Evolutionary conservation across 768 basidiomycete species (phyloP).

Genomic region (Agrocybe chaxingu): DNA sequence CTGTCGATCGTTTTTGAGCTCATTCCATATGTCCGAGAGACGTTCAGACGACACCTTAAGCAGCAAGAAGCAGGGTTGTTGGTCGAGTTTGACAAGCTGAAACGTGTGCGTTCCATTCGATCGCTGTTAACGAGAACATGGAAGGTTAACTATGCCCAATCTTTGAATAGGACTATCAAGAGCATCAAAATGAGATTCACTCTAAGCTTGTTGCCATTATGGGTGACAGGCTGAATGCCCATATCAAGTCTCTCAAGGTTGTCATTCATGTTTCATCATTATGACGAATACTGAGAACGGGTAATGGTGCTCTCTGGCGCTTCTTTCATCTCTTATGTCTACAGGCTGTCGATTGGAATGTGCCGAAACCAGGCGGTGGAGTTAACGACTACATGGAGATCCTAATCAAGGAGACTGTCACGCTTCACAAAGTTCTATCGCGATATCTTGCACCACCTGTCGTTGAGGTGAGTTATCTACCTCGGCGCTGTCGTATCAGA

Average conservation of each 20-base stretch:
- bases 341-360: slow-evolving; percentile 79
- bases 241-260: slow-evolving; percentile 82
- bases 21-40: slow-evolving; percentile 94
- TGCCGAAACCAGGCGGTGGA: slow-evolving; percentile 54
- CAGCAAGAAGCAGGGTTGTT: slow-evolving; percentile 96
- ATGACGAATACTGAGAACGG: slow-evolving; percentile 3
- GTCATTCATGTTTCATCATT: slow-evolving; percentile 1
- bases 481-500: slow-evolving; percentile 2
- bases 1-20: slow-evolving; percentile 92
- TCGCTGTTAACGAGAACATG: background rate
- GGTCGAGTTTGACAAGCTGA: slow-evolving; percentile 97
- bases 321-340: background rate
- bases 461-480: slow-evolving; percentile 66
- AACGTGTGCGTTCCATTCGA: slow-evolving; percentile 59
- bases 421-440: slow-evolving; percentile 92
- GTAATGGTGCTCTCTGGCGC: background rate
- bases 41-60: slow-evolving; percentile 89
- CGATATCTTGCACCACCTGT: slow-evolving; percentile 78
- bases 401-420: slow-evolving; percentile 91
- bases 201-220: slow-evolving; percentile 97
- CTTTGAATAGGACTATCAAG: slow-evolving; percentile 84
- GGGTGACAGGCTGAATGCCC: slow-evolving; percentile 87
- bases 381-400: slow-evolving; percentile 90
- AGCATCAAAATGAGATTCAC: slow-evolving; percentile 99
- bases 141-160: background rate